These are phyloP conservation scores for Panellus pusillus DNA, from an alignment of 768 basidiomycete species.

Conservation along the genomic window DNA sequence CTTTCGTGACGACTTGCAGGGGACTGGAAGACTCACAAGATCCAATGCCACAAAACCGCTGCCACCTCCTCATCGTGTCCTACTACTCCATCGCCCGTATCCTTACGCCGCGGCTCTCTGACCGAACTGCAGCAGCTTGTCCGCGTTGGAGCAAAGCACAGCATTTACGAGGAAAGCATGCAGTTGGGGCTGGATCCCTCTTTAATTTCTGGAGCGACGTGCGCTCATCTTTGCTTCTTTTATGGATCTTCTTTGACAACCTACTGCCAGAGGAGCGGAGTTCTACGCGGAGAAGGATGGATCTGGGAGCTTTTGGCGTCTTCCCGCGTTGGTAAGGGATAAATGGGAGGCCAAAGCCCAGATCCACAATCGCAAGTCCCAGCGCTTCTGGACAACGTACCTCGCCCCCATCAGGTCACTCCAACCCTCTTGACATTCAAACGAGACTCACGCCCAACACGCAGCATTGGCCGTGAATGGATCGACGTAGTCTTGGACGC, in stretches of 20 bases:
- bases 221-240: background rate
- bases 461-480: constrained; percentile 7
- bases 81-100: no score
- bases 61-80: background rate
- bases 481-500: constrained; percentile 15
- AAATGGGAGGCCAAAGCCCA: constrained; percentile 10
- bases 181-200: constrained; percentile 11
- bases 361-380: constrained; percentile 12
- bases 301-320: constrained; percentile 5
- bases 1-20: background rate
- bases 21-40: constrained; percentile 18
- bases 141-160: constrained; percentile 9
- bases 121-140: constrained; percentile 5
- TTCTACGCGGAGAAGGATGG: constrained; percentile 1
- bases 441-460: background rate
- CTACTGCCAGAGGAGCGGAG: background rate
- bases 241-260: background rate
- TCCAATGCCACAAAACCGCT: constrained; percentile 12
- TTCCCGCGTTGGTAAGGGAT: constrained; percentile 2
- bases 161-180: constrained; percentile 8
- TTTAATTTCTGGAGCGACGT: constrained; percentile 14
- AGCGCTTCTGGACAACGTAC: constrained; percentile 15
- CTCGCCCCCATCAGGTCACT: constrained; percentile 6
- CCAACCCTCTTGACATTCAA: background rate
- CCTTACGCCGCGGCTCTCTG: background rate